A percentile compares a stretch with the other conserved stretches of the same genome.
Conservation (phyloP, 768 basidiomycete genomes). For the Tricholoma bakamatsutake region DNA sequence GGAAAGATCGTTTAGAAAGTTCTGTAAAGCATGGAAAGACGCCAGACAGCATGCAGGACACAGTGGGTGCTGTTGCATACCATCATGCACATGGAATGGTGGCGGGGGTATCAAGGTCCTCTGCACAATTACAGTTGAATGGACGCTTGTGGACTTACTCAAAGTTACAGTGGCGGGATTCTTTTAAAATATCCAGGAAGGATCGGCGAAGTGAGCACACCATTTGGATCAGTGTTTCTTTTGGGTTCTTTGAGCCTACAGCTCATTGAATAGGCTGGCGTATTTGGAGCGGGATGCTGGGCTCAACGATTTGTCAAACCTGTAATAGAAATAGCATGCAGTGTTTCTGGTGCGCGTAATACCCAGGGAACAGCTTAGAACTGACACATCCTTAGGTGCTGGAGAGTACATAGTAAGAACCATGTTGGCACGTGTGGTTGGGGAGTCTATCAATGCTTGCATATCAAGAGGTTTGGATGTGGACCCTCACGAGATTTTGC, state of each 20-base stretch:
- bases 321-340: slow-evolving; percentile 50
- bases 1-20: slow-evolving; percentile 43
- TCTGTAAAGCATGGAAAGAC: neutral
- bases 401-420: slow-evolving; percentile 66
- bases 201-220: slow-evolving; percentile 57
- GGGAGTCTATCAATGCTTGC: slow-evolving; percentile 32
- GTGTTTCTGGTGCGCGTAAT: slow-evolving; percentile 52
- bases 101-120: slow-evolving; percentile 72
- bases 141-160: neutral
- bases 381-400: slow-evolving; percentile 38
- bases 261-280: slow-evolving; percentile 46
- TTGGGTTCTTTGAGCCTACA: neutral
- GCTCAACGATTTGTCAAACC: slow-evolving; percentile 32
- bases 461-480: slow-evolving; percentile 21
- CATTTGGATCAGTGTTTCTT: neutral
- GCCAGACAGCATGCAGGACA: slow-evolving; percentile 54
- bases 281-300: slow-evolving; percentile 77
- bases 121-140: neutral
- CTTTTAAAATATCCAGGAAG: slow-evolving; percentile 70
- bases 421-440: slow-evolving; percentile 49
- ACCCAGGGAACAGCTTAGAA: neutral
- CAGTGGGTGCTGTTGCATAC: slow-evolving; percentile 73
- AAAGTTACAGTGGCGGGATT: slow-evolving; percentile 60
- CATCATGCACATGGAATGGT: slow-evolving; percentile 40
- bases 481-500: slow-evolving; percentile 55